phyloP scores from a whole-genome alignment of 2,329 filamentous ascomycete species.

The Ophiostoma ulmi region DNA sequence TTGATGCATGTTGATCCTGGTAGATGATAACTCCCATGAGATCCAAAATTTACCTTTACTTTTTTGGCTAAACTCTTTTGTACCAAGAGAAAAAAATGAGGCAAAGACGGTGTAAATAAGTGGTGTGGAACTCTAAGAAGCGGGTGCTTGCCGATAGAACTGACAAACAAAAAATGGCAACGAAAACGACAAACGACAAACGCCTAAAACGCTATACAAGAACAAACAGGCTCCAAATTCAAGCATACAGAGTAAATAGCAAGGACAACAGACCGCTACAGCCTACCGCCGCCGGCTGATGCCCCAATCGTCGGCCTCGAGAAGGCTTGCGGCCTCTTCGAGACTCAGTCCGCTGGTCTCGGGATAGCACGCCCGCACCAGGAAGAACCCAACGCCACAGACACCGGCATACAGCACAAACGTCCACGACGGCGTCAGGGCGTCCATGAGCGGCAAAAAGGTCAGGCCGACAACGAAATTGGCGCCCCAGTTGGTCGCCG shows the following conservation, averaged over 20 bases:
- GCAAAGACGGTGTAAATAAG: too few relatives aligned
- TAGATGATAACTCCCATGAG: too few relatives aligned
- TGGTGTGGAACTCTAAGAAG: too few relatives aligned
- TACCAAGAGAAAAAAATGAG: too few relatives aligned
- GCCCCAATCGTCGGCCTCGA: conserved; percentile 71
- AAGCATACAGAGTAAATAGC: not conserved
- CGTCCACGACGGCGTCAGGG: conserved; percentile 66
- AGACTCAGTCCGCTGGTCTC: conserved; percentile 78
- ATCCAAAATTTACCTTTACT: too few relatives aligned
- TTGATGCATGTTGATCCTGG: too few relatives aligned
- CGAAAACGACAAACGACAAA: too few relatives aligned
- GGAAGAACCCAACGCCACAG: conserved; percentile 62
- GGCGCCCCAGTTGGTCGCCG: conserved; percentile 78
- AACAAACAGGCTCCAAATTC: not conserved
- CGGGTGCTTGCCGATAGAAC: too few relatives aligned
- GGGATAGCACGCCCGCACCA: conserved; percentile 72
- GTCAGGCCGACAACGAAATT: conserved; percentile 84
- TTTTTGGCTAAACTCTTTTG: too few relatives aligned
- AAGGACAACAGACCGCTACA: not conserved
- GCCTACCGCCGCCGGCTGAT: conserved; percentile 39
- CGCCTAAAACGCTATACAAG: too few relatives aligned
- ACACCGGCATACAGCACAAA: conserved; percentile 75
- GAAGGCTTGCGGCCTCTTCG: conserved; percentile 69
- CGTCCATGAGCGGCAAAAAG: conserved; percentile 82
- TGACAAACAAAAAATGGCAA: too few relatives aligned